Conservation (phyloP, 192 early-diverging fungal genomes). For the Oehlia diaphana region DNA sequence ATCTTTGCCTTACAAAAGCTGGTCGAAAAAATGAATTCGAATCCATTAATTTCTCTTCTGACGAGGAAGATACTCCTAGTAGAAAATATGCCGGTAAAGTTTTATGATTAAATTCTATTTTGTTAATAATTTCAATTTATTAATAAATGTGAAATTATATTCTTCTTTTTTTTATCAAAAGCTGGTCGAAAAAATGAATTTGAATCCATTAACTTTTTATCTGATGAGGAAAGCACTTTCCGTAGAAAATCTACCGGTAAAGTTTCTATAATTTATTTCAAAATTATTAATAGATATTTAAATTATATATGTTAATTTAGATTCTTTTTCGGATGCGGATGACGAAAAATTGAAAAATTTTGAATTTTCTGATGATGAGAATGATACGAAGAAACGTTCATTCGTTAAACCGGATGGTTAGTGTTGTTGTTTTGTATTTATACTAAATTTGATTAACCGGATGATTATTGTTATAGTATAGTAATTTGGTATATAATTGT, state of each 20-base stretch:
- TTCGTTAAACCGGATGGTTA: not conserved
- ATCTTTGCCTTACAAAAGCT: not conserved
- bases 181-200: not conserved
- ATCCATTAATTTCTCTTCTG: not conserved
- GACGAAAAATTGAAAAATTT: not conserved
- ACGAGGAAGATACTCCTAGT: not conserved
- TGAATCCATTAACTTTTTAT: not conserved
- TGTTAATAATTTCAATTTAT: not conserved
- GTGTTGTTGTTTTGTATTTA: not conserved
- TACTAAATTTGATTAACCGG: not conserved
- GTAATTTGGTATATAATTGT: not conserved
- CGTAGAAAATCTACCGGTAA: not conserved
- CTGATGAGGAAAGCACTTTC: not conserved
- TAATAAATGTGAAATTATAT: not conserved
- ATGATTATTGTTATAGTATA: not conserved
- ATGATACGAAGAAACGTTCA: not conserved
- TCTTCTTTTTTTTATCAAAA: not conserved
- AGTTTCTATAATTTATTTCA: not conserved
- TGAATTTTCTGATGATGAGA: not conserved
- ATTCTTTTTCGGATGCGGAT: not conserved
- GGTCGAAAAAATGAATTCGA: not conserved
- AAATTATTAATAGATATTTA: not conserved
- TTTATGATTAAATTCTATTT: not conserved
- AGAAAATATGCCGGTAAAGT: not conserved
- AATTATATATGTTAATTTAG: not conserved